Conservation (phyloP, 495 filamentous ascomycete species). For the Podospora australis region DNA sequence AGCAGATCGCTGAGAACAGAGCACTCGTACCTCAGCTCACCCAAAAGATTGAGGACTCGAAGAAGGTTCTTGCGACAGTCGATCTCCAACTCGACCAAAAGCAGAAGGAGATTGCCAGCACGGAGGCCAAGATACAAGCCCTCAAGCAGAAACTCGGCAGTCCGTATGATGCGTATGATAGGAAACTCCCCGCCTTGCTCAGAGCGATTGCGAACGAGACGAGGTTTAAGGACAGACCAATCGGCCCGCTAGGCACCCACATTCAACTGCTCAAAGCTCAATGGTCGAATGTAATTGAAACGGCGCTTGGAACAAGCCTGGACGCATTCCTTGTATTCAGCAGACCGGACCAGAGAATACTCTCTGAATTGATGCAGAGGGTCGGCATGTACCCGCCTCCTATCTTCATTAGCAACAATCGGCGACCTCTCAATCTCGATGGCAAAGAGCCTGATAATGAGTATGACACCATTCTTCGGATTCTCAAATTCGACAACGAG, state of each 20-base stretch:
- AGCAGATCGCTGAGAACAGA: slow-evolving; percentile 31
- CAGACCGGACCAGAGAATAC: slow-evolving; percentile 58
- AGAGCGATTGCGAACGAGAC: slow-evolving; percentile 58
- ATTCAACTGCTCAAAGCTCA: slow-evolving; percentile 67
- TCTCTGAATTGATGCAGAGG: slow-evolving; percentile 57
- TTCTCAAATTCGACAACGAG: slow-evolving; percentile 75
- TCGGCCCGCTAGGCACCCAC: slow-evolving; percentile 77
- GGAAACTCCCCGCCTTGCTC: slow-evolving; percentile 56
- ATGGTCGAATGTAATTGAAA: slow-evolving; percentile 83
- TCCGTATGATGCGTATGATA: slow-evolving; percentile 48
- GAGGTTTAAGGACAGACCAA: slow-evolving; percentile 61
- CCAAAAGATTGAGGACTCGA: slow-evolving; percentile 26
- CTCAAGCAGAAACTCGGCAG: slow-evolving; percentile 27
- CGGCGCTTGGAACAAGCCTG: slow-evolving; percentile 55
- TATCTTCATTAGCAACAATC: slow-evolving; percentile 62
- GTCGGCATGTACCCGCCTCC: slow-evolving; percentile 44
- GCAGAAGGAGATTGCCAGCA: slow-evolving; percentile 44
- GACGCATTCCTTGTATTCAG: slow-evolving; percentile 74
- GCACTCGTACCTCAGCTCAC: slow-evolving; percentile 25
- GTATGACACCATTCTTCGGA: slow-evolving; percentile 71
- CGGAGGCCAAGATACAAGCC: slow-evolving; percentile 28
- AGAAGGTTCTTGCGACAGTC: slow-evolving; percentile 37
- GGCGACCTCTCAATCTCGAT: slow-evolving; percentile 51
- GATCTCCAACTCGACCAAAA: slow-evolving; percentile 34
- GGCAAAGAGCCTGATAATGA: slow-evolving; percentile 64